A percentile compares a stretch with the other conserved stretches of the same genome.
Conservation (phyloP, 2,329 filamentous ascomycete genomes). For the Esteya vermicola region DNA sequence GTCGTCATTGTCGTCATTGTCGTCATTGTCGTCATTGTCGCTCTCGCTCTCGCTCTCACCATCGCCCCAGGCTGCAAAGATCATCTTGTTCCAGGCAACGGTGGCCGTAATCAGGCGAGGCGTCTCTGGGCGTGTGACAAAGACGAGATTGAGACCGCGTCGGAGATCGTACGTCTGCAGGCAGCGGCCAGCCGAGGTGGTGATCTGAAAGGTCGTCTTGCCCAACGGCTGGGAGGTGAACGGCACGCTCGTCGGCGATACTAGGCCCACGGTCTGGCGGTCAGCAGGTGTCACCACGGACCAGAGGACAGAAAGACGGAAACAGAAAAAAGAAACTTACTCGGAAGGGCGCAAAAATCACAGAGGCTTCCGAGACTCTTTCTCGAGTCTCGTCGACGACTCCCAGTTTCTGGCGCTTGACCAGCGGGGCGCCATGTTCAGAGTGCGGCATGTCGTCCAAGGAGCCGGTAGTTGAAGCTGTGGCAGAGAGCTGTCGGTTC, state of each 20-base stretch:
- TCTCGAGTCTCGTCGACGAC: slow-evolving; percentile 17
- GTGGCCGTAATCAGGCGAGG: slow-evolving; percentile 77
- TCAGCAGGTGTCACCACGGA: too few relatives aligned
- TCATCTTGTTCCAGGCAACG: slow-evolving; percentile 69
- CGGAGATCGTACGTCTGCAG: slow-evolving; percentile 94
- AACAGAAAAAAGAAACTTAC: slow-evolving; percentile 34
- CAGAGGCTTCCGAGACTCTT: slow-evolving; percentile 39
- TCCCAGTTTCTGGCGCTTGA: slow-evolving; percentile 61
- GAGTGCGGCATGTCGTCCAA: slow-evolving; percentile 38
- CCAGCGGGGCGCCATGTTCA: slow-evolving; percentile 44
- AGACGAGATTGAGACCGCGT: slow-evolving; percentile 79
- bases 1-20: neutral
- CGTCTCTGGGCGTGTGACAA: slow-evolving; percentile 83
- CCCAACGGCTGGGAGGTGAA: slow-evolving; percentile 82
- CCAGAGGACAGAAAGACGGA: too few relatives aligned
- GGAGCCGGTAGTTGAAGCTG: neutral
- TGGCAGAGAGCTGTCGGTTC: neutral
- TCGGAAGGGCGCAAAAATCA: slow-evolving; percentile 86
- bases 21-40: neutral
- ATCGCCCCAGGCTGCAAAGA: slow-evolving; percentile 84
- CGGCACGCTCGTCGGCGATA: slow-evolving; percentile 79
- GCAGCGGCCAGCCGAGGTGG: slow-evolving; percentile 78
- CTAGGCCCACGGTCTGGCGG: slow-evolving; percentile 74
- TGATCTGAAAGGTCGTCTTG: slow-evolving; percentile 94
- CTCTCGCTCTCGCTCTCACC: slow-evolving; percentile 1